Evolutionary conservation across 2,329 filamentous ascomycete species (phyloP).

Genomic region (Shiraia sp.): DNA sequence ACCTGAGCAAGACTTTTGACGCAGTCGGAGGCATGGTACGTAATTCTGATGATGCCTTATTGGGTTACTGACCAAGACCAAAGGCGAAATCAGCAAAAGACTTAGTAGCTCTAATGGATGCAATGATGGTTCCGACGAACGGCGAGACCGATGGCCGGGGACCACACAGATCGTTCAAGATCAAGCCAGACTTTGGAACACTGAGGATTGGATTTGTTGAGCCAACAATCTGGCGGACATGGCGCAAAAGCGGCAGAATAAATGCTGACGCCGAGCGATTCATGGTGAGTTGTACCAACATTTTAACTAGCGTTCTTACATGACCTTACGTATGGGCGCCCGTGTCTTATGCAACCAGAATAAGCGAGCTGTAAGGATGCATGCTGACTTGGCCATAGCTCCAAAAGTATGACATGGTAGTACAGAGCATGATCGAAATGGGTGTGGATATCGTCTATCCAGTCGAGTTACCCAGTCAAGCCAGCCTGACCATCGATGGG

Average conservation of each 20-base stretch:
- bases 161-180: slow-evolving; percentile 33
- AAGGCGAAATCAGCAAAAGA: slow-evolving; percentile 43
- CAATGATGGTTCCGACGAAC: slow-evolving; percentile 37
- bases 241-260: slow-evolving; percentile 40
- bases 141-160: slow-evolving; percentile 26
- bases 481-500: slow-evolving; percentile 34
- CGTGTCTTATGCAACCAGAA: too few relatives aligned
- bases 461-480: slow-evolving; percentile 36
- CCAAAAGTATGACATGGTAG: slow-evolving; percentile 42
- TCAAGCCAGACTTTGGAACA: slow-evolving; percentile 36
- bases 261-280: slow-evolving; percentile 43
- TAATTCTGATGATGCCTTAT: not conserved
- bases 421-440: slow-evolving; percentile 42
- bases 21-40: slow-evolving; percentile 39
- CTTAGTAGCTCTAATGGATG: slow-evolving; percentile 35
- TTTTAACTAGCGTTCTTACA: too few relatives aligned
- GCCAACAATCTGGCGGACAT: slow-evolving; percentile 40
- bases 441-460: slow-evolving; percentile 42
- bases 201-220: slow-evolving; percentile 43
- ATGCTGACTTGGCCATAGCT: slow-evolving; percentile 26
- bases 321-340: slow-evolving; percentile 3
- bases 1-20: slow-evolving; percentile 40
- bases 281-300: slow-evolving; percentile 32
- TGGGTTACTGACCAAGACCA: slow-evolving; percentile 2
- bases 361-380: too few relatives aligned